Evolutionary conservation across 1,284 basidiomycete genomes (phyloP).

Genomic region (Ganoderma multipileum): DNA sequence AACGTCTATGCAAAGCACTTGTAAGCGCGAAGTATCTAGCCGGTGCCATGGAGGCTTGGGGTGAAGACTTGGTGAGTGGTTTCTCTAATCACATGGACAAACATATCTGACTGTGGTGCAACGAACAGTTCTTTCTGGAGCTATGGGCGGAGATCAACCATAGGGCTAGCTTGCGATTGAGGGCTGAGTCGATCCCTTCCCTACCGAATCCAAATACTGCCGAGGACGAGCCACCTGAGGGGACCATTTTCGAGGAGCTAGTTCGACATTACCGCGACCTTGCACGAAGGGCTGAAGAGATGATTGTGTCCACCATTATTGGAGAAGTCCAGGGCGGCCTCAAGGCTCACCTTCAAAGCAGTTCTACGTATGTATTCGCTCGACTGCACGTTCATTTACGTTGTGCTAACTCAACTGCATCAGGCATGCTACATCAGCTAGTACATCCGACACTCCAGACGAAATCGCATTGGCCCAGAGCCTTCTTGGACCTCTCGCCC

Average conservation of each 20-base stretch:
- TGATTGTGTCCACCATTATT: conserved; percentile 82
- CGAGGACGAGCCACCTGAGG: conserved; percentile 50
- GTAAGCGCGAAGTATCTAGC: conserved; percentile 80
- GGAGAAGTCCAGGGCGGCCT: conserved; percentile 80
- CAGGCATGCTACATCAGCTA: conserved; percentile 36
- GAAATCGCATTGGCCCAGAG: conserved; percentile 67
- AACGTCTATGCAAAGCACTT: conserved; percentile 83
- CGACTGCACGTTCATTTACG: neutral
- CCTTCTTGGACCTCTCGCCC: conserved; percentile 73
- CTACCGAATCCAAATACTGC: conserved; percentile 54
- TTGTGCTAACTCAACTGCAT: neutral
- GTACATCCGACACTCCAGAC: conserved; percentile 32
- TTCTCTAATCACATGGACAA: neutral
- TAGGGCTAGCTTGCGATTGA: conserved; percentile 58
- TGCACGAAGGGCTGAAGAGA: conserved; percentile 79
- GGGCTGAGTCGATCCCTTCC: conserved; percentile 53
- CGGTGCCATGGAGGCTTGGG: conserved; percentile 77
- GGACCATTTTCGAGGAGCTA: conserved; percentile 80
- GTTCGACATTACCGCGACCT: conserved; percentile 69
- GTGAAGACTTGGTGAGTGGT: conserved; percentile 78
- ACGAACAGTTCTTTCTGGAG: conserved; percentile 84
- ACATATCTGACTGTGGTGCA: neutral
- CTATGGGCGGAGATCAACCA: conserved; percentile 81
- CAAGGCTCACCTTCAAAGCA: conserved; percentile 60
- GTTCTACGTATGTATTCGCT: conserved; percentile 24